Conservation (phyloP, 75 land plant species). For the Pinus taeda region DNA sequence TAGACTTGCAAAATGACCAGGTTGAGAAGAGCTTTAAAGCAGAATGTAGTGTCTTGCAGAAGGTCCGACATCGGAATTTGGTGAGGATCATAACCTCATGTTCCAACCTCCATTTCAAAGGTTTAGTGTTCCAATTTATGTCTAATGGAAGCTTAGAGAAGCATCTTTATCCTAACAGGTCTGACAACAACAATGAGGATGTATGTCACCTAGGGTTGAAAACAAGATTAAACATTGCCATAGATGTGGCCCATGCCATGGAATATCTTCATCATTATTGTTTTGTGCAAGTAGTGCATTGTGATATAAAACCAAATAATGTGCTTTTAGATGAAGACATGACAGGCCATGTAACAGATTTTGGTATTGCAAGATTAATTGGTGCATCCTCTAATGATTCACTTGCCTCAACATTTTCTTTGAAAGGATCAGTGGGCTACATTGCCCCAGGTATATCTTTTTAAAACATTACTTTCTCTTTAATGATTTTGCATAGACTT, state of each 20-base stretch:
- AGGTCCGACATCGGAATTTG: conserved; percentile 25
- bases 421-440: conserved; percentile 36
- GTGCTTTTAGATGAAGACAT: conserved; percentile 35
- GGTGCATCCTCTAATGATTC: background rate
- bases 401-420: background rate
- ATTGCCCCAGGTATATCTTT: conserved; percentile 36
- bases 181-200: too few relatives aligned
- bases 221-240: conserved; percentile 12
- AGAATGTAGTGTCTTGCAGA: conserved; percentile 21
- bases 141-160: conserved; percentile 28
- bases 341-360: conserved; percentile 30
- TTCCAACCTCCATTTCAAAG: conserved; percentile 28
- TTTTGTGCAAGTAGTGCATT: conserved; percentile 21
- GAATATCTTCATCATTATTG: conserved; percentile 35
- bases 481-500: background rate
- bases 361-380: conserved; percentile 25
- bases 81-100: conserved; percentile 31
- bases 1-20: conserved; percentile 8
- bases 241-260: conserved; percentile 28
- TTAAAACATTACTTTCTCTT: background rate
- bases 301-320: conserved; percentile 44
- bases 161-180: conserved; percentile 6
- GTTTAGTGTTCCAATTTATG: conserved; percentile 38
- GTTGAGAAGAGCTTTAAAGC: conserved; percentile 12
- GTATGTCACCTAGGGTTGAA: background rate